Evolutionary conservation across 1,284 basidiomycete genomes (phyloP), one percentile per base, ranked within the genome.

Genomic region (Boletus smithii): DNA sequence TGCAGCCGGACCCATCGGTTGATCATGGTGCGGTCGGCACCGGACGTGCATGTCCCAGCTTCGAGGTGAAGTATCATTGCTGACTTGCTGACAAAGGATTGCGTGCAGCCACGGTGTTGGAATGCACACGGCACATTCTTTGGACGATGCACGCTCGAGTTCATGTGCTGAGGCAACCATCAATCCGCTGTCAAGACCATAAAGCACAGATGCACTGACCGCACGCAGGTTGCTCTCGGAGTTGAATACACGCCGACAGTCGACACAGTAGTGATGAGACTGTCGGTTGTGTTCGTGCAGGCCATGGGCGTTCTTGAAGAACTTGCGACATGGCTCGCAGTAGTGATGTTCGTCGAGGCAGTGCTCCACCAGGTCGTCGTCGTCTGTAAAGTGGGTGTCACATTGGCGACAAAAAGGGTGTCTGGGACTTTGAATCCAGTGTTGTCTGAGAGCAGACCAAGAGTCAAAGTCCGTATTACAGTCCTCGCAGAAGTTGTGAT

Each of bases 31-130:
- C 74, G 71, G 45, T 49, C 23, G 34, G 68, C 58, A 16, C 71
- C 69, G 0, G 74, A 75, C 32, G 51, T 26, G 53, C 77, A 80
- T 3, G 45, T 40, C 1, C 76, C 76, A 11, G 59, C 55, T 50
- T 79, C 77, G 51, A 77, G 67, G 53, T 79, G 77, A 14, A 71
- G 66, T 23, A 74, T 60, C 42, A 80, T 61, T 7, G 77, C 72
- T 5, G 74, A 72, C 26, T 55, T 62, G 31, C 69, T 72, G 34
- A 76, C 63, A 56, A 80, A 79, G 4, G 32, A 49, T 32, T 53
- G 53, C 2, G 43, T 57, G 49, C 77, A 80, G 10, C 71, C 71
- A 20, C 24, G 46, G 29, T 65, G 56, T 1, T 39, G 46, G 35
- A 71, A 69, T 1, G 70, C 72, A 46, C 78, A 80, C 0, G 41